These are phyloP conservation scores for Lunularia cruciata DNA, from an alignment of 225 moss, liverwort and hornwort species.

Conservation along the genomic window DNA sequence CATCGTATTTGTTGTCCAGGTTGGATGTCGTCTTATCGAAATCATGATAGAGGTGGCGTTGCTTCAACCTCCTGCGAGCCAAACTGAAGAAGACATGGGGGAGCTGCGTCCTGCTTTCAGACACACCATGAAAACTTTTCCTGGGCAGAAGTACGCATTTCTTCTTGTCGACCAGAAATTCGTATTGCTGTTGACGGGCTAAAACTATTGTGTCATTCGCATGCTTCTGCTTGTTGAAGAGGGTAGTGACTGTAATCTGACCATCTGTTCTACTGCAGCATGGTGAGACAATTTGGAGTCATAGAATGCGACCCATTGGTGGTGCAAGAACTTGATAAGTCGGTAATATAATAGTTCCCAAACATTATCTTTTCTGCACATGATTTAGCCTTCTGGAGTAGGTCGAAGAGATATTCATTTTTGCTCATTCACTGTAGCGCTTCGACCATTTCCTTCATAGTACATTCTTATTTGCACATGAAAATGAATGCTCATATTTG, in stretches of 20 bases:
- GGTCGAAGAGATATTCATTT: too few relatives aligned
- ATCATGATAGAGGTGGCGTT: constrained; percentile 77
- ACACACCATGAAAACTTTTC: constrained; percentile 64
- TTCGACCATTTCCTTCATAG: too few relatives aligned
- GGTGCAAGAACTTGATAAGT: constrained; percentile 66
- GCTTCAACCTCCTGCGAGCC: constrained; percentile 75
- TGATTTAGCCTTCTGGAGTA: too few relatives aligned
- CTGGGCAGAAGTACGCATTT: constrained; percentile 54
- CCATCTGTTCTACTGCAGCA: constrained; percentile 51
- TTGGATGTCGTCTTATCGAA: constrained; percentile 82
- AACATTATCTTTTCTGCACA: too few relatives aligned
- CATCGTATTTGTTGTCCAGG: constrained; percentile 47
- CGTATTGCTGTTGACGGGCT: too few relatives aligned
- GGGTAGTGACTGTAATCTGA: too few relatives aligned
- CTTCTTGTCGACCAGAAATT: background rate
- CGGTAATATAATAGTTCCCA: constrained; percentile 55
- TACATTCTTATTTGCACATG: too few relatives aligned
- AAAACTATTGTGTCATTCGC: too few relatives aligned
- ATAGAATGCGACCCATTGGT: constrained; percentile 88
- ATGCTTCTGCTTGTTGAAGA: too few relatives aligned
- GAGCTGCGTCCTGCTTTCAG: constrained; percentile 91
- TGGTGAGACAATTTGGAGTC: constrained; percentile 70
- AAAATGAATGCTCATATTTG: too few relatives aligned
- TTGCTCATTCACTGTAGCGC: too few relatives aligned
- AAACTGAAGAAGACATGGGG: constrained; percentile 66